Percentiles rank a stretch among this genome's conserved stretches.
Conservation (phyloP, 352 stramenopile genomes). For the Aphanomyces astaci region DNA sequence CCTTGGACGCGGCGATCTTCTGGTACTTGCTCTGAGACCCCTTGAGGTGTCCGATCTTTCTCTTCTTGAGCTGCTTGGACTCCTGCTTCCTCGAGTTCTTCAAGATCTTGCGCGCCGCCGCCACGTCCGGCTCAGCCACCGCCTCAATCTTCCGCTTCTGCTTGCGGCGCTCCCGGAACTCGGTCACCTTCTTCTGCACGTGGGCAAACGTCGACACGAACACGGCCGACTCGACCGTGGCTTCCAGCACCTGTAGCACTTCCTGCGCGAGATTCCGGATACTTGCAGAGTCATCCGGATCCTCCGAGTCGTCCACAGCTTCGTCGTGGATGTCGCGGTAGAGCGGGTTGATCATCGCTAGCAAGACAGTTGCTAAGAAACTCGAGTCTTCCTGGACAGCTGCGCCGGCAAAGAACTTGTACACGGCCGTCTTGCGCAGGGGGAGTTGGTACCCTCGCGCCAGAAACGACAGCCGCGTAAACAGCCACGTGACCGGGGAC, state of each 20-base stretch:
- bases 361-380: slow-evolving; percentile 49
- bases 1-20: slow-evolving; percentile 15
- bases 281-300: slow-evolving; percentile 4
- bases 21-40: slow-evolving; percentile 28
- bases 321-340: slow-evolving; percentile 34
- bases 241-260: slow-evolving; percentile 79
- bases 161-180: slow-evolving; percentile 61
- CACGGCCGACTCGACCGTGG: slow-evolving; percentile 52
- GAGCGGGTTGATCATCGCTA: slow-evolving; percentile 76
- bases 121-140: slow-evolving; percentile 62
- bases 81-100: slow-evolving; percentile 81
- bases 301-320: not conserved
- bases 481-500: slow-evolving; percentile 65
- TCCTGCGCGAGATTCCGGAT: slow-evolving; percentile 62
- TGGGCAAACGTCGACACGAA: slow-evolving; percentile 81
- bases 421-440: slow-evolving; percentile 61
- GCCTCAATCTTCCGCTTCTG: slow-evolving; percentile 72
- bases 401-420: slow-evolving; percentile 80
- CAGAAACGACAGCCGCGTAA: slow-evolving; percentile 77
- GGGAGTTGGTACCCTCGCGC: slow-evolving; percentile 41
- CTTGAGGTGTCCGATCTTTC: slow-evolving; percentile 82
- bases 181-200: slow-evolving; percentile 70
- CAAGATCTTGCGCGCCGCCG: slow-evolving; percentile 68
- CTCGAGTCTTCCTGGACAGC: slow-evolving; percentile 45
- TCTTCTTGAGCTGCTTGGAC: slow-evolving; percentile 81